Conservation (phyloP, 1,284 basidiomycete genomes). For the Fomitiporia mediterranea region DNA sequence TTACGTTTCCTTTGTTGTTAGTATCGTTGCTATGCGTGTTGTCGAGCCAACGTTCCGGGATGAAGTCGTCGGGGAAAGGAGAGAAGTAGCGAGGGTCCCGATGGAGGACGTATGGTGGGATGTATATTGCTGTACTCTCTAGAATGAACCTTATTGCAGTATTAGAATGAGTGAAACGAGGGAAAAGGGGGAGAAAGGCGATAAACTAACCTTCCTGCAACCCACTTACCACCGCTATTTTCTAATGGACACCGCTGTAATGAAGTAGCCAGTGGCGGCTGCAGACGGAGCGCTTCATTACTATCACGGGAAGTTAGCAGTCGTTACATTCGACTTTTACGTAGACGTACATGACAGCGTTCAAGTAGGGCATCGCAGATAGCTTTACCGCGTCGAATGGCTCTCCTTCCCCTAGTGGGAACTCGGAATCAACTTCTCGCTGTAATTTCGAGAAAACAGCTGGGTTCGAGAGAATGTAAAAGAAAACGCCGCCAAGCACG, state of each 20-base stretch:
- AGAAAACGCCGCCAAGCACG: slow-evolving; percentile 29
- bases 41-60: slow-evolving; percentile 40
- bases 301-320: background rate
- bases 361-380: slow-evolving; percentile 30
- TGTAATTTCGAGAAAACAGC: slow-evolving; percentile 25
- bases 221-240: slow-evolving; percentile 8
- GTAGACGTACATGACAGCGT: slow-evolving; percentile 31
- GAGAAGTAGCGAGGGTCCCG: slow-evolving; percentile 36
- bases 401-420: slow-evolving; percentile 21
- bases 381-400: slow-evolving; percentile 21
- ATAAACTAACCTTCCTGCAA: slow-evolving; percentile 9
- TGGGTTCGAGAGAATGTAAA: slow-evolving; percentile 32
- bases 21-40: too few species aligned
- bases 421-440: slow-evolving; percentile 28
- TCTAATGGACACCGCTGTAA: slow-evolving; percentile 14
- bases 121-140: slow-evolving; percentile 42
- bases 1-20: background rate
- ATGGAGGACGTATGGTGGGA: slow-evolving; percentile 46
- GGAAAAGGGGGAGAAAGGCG: background rate
- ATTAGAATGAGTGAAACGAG: background rate
- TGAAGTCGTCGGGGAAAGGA: slow-evolving; percentile 36
- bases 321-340: background rate
- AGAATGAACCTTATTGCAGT: slow-evolving; percentile 50
- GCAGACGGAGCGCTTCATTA: slow-evolving; percentile 14
- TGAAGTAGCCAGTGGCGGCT: slow-evolving; percentile 1